Base-by-base conservation (phyloP, 179 eudicot genomes). In the Silene vulgaris region DNA sequence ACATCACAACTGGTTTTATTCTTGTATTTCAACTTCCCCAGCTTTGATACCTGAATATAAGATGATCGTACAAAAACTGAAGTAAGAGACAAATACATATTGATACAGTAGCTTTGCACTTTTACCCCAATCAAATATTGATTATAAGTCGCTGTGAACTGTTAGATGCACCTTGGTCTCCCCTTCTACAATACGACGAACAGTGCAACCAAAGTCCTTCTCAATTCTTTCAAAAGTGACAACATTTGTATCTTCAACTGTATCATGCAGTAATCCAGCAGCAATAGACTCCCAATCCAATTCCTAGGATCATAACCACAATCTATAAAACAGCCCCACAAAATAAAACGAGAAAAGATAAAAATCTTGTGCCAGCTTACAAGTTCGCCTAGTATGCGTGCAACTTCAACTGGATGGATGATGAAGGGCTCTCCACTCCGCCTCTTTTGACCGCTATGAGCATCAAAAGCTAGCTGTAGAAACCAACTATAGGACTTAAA, bases 231-330 rank as follows among this genome's bases (percentile, higher is more conserved):
- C 97, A 86, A 95, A 95, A 61, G 97, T 92, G 64, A 95, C 97
- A 26, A 89, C 82, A 83, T 89, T 80, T 77, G 99, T 95, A 83
- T 95, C 99, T 82, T 95, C 99, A 68, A 95, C 99, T 17, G 99
- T 95, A 82, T 95, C 99, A 85, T 95, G 99, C 75, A 95, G 83
- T 69, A 95, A 85, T 48, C 99, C 99, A 79, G 99, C 99, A 74
- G 97, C 97, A 78, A 95, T 85, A 61, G 97, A 92, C 87, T 95
- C 99, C 97, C 99, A 95, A 85, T 95, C 99, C 87, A 92, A 74
- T 84, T 95, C 99, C 99, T 95, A 72, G 54, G 78, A 79, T 66
- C 82, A 69, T 61, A 73, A 66, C 71, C 72, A 82, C 19, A 73
- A 64, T 52, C 21, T 17, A 67, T 40, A 71, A 65, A 74, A 9